Percentiles rank a stretch among this genome's conserved stretches.
These are phyloP conservation scores for Pseudocohnilembus persalinus DNA, from an alignment of 169 alveolate genomes.

Conservation along the genomic window DNA sequence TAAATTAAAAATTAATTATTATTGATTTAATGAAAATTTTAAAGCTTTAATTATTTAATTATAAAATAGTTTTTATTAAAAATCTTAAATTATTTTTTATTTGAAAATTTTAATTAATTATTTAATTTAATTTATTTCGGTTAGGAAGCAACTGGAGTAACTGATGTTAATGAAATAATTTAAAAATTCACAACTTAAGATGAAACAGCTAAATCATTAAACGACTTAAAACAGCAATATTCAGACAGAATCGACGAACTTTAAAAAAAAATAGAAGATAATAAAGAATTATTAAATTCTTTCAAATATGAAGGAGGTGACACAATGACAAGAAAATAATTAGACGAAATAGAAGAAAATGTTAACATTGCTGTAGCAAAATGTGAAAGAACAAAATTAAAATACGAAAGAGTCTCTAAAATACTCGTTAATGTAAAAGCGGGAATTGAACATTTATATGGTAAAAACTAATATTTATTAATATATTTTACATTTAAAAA, in stretches of 20 bases:
- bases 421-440: constrained; percentile 79
- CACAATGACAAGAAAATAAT: constrained; percentile 75
- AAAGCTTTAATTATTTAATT: no score
- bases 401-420: constrained; percentile 74
- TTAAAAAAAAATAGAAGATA: constrained; percentile 53
- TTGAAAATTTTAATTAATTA: no score
- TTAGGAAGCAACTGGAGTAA: constrained; percentile 90
- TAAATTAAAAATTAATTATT: not conserved
- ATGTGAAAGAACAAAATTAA: constrained; percentile 74
- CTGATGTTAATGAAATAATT: constrained; percentile 85
- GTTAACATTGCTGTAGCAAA: constrained; percentile 67
- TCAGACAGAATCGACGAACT: constrained; percentile 73
- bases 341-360: constrained; percentile 85
- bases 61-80: no score
- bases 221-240: constrained; percentile 75
- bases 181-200: constrained; percentile 86
- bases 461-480: constrained; percentile 43
- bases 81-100: no score
- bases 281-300: constrained; percentile 64
- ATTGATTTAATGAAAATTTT: no score
- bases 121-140: not conserved
- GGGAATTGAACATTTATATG: constrained; percentile 82
- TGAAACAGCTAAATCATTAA: constrained; percentile 81
- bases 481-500: no score
- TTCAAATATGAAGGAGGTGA: constrained; percentile 78